Percentiles rank a stretch among this genome's conserved stretches.
These are phyloP conservation scores for Dioscorea alata DNA, from an alignment of 106 monocot species.

Conservation along the genomic window DNA sequence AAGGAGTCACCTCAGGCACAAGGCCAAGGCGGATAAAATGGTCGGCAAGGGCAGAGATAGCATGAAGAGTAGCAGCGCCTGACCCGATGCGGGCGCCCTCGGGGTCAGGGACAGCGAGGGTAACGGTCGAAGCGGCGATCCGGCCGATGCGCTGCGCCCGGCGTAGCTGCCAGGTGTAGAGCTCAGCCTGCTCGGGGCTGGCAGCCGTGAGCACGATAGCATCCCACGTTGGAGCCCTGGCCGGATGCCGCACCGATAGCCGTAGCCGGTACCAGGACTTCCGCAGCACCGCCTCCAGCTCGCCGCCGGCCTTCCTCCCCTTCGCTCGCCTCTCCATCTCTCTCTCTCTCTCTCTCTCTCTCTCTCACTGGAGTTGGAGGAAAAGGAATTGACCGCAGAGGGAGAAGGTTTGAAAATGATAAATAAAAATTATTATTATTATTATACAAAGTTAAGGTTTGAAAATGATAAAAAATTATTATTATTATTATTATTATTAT, in stretches of 20 bases:
- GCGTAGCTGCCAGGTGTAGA: slow-evolving; percentile 85
- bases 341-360: neutral
- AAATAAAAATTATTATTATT: too few species aligned
- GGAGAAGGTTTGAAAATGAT: too few species aligned
- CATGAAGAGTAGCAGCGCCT: slow-evolving; percentile 92
- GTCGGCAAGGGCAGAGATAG: slow-evolving; percentile 46
- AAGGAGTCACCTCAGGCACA: too few species aligned
- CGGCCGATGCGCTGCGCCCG: slow-evolving; percentile 79
- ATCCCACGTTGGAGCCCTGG: slow-evolving; percentile 82
- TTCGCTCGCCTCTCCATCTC: neutral
- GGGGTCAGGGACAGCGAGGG: slow-evolving; percentile 86
- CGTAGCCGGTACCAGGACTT: slow-evolving; percentile 85
- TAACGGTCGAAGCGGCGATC: slow-evolving; percentile 67
- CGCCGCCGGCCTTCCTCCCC: slow-evolving; percentile 9
- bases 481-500: too few species aligned
- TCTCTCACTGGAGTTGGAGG: neutral
- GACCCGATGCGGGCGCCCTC: slow-evolving; percentile 92
- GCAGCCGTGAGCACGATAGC: slow-evolving; percentile 95
- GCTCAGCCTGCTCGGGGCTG: slow-evolving; percentile 89
- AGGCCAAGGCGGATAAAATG: slow-evolving; percentile 31
- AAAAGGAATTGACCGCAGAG: too few species aligned
- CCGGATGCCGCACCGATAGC: slow-evolving; percentile 74
- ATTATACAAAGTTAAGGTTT: too few species aligned
- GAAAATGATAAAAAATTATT: too few species aligned
- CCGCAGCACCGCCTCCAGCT: slow-evolving; percentile 43